Conservation (phyloP, 1,284 basidiomycete genomes). For the Agroathelia rolfsii region DNA sequence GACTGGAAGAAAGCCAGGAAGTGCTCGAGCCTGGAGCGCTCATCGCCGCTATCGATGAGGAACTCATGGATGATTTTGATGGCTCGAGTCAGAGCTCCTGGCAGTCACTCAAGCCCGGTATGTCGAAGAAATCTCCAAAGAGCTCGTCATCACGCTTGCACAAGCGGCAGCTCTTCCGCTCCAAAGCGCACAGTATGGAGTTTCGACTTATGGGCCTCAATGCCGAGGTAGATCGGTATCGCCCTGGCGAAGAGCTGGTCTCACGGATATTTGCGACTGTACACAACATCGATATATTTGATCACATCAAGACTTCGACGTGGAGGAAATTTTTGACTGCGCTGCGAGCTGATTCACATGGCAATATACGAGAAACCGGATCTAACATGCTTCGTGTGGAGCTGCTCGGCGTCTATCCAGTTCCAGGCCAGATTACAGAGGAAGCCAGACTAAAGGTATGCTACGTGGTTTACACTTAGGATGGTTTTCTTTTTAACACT, state of each 20-base stretch:
- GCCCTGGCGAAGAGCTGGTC: slow-evolving; percentile 43
- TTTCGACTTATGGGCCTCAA: slow-evolving; percentile 62
- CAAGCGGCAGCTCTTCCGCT: slow-evolving; percentile 62
- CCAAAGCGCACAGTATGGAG: slow-evolving; percentile 77
- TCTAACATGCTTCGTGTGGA: slow-evolving; percentile 92
- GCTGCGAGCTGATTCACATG: slow-evolving; percentile 71
- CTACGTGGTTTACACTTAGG: too few relatives aligned
- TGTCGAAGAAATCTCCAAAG: slow-evolving; percentile 26
- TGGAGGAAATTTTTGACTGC: slow-evolving; percentile 96
- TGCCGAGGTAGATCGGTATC: slow-evolving; percentile 61
- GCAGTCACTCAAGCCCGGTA: slow-evolving; percentile 57
- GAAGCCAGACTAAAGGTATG: slow-evolving; percentile 79
- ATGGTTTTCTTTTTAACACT: too few relatives aligned
- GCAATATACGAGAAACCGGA: slow-evolving; percentile 80
- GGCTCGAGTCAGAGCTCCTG: slow-evolving; percentile 72
- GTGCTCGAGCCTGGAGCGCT: slow-evolving; percentile 68
- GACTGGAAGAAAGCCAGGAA: slow-evolving; percentile 64
- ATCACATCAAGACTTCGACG: slow-evolving; percentile 96
- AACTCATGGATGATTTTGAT: slow-evolving; percentile 70
- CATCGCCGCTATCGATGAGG: slow-evolving; percentile 85
- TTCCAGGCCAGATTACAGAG: slow-evolving; percentile 53
- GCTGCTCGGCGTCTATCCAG: slow-evolving; percentile 63
- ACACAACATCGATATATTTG: slow-evolving; percentile 79
- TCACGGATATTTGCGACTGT: slow-evolving; percentile 61
- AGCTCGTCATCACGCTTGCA: slow-evolving; percentile 34